Conservation (phyloP, 345 rosid species). For the Salix purpurea region DNA sequence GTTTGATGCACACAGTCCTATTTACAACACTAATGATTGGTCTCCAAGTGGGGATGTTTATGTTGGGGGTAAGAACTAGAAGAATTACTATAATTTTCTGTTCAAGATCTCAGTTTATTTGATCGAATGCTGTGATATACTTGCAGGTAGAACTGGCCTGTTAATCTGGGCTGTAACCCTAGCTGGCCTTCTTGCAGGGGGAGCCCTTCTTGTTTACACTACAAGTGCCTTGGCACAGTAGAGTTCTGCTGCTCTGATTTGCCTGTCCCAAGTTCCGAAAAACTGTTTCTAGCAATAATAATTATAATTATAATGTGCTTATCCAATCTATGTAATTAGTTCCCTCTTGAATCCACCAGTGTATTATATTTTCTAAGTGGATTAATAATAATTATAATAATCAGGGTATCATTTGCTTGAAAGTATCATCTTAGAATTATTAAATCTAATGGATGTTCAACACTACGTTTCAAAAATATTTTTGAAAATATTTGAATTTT, state of each 20-base stretch:
- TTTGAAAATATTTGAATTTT: too few relatives aligned
- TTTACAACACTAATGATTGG: constrained; percentile 65
- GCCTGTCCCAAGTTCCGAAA: not conserved
- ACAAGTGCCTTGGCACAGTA: constrained; percentile 90
- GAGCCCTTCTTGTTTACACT: constrained; percentile 92
- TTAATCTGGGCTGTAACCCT: constrained; percentile 93
- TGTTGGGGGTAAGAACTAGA: constrained; percentile 50
- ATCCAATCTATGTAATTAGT: not conserved
- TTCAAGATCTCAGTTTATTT: not conserved
- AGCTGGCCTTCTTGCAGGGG: constrained; percentile 71
- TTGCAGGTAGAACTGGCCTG: constrained; percentile 66
- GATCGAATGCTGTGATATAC: not conserved
- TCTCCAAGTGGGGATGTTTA: constrained; percentile 75
- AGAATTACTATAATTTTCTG: not conserved
- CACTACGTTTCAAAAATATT: too few relatives aligned
- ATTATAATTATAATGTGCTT: too few relatives aligned
- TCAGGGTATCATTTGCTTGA: not conserved
- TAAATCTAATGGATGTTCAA: too few relatives aligned
- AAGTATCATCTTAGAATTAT: too few relatives aligned
- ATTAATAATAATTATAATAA: not conserved
- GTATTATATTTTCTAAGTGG: not conserved
- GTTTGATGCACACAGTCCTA: constrained; percentile 53
- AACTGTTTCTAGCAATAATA: too few relatives aligned
- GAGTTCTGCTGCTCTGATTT: not conserved
- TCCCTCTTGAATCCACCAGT: not conserved